Conservation (phyloP, 306 rosid genomes). For the Prunus mongolica region DNA sequence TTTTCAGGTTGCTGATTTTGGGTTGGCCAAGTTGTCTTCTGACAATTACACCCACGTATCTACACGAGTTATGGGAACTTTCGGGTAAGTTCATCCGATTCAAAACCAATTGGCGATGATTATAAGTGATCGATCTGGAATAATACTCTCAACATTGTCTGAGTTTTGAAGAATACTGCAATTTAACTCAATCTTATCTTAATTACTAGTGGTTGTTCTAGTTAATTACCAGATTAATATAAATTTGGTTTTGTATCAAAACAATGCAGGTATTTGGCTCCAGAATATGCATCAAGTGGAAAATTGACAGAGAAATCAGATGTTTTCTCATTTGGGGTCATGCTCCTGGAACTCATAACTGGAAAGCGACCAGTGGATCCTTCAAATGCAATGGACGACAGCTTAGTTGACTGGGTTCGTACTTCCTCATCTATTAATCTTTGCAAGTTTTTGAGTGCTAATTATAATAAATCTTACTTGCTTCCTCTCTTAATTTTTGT, state of each 20-base stretch:
- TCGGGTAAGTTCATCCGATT: conserved; percentile 48
- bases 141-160: no score
- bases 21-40: conserved; percentile 74
- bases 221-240: neutral
- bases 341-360: conserved; percentile 79
- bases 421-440: neutral
- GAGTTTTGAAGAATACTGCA: neutral
- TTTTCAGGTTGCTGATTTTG: conserved; percentile 87
- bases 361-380: conserved; percentile 80
- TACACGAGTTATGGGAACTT: conserved; percentile 91
- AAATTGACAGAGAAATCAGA: conserved; percentile 86
- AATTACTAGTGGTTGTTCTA: neutral
- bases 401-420: conserved; percentile 95
- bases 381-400: conserved; percentile 53
- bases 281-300: conserved; percentile 95
- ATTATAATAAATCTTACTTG: no score
- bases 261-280: conserved; percentile 78
- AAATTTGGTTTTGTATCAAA: neutral
- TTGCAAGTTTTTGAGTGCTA: neutral
- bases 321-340: conserved; percentile 87
- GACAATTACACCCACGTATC: conserved; percentile 86
- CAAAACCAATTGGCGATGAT: no score
- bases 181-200: neutral
- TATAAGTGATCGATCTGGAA: no score
- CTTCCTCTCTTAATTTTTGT: neutral